Percentiles rank a stretch among this genome's conserved stretches.
These are phyloP conservation scores for Linnemannia schmuckeri DNA, from an alignment of 192 early-diverging fungal genomes.

Conservation along the genomic window DNA sequence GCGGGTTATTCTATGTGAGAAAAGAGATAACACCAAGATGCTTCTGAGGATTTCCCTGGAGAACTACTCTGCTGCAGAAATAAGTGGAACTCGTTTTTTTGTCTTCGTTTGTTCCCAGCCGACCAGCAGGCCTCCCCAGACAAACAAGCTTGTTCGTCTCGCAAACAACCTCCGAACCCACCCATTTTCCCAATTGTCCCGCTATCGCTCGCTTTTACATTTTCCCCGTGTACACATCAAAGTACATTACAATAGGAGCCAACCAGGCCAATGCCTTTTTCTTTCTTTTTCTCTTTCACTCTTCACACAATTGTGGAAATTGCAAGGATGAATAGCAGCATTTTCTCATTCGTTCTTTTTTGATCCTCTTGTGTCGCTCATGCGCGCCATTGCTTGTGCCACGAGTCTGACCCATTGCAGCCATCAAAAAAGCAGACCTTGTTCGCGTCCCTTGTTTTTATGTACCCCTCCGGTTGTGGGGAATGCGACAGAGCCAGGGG, in stretches of 20 bases:
- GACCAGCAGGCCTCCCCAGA: neutral
- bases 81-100: neutral
- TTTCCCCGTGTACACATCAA: slow-evolving; percentile 13
- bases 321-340: neutral
- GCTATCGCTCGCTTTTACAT: neutral
- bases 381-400: neutral
- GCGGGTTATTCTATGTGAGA: neutral
- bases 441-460: neutral
- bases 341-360: neutral
- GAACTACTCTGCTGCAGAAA: neutral
- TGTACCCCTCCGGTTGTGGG: neutral
- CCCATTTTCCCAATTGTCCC: neutral
- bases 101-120: neutral
- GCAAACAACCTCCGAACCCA: slow-evolving; percentile 6
- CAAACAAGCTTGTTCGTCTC: neutral
- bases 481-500: neutral
- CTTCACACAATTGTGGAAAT: neutral
- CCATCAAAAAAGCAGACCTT: neutral
- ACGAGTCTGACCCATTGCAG: neutral
- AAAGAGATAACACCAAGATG: neutral
- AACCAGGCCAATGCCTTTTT: neutral
- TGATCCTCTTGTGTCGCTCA: neutral
- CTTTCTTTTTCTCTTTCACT: too few relatives aligned
- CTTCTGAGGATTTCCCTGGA: neutral
- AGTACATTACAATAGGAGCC: neutral